Evolutionary conservation across 495 filamentous ascomycete genomes (phyloP).

Genomic region (Neurospora terricola): DNA sequence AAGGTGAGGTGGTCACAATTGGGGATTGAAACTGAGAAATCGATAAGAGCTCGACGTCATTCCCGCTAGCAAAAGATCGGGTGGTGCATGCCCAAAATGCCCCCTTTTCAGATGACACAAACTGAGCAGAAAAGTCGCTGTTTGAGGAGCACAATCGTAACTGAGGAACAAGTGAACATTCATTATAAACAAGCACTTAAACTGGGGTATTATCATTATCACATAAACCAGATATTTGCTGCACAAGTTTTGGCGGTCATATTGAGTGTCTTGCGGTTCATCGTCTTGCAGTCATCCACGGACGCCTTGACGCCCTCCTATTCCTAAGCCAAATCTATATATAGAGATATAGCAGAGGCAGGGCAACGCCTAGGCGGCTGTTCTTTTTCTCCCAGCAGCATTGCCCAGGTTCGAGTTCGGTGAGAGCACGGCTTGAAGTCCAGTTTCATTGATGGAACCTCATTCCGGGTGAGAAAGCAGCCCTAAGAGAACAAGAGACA

Average conservation of each 20-base stretch:
- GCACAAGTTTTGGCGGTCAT: not conserved
- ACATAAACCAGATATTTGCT: not conserved
- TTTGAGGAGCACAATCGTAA: not conserved
- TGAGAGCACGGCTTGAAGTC: constrained; percentile 23
- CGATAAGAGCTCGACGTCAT: constrained; percentile 12
- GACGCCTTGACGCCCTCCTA: not conserved
- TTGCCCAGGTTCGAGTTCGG: not conserved
- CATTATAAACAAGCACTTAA: not conserved
- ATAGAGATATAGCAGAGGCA: not conserved
- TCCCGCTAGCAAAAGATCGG: not conserved
- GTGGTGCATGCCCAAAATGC: not conserved
- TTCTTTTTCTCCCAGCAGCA: not conserved
- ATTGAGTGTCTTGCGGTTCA: constrained; percentile 1
- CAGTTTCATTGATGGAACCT: constrained; percentile 28
- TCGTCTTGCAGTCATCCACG: not conserved
- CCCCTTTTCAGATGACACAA: not conserved
- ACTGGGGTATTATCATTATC: not conserved
- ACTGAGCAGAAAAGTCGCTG: not conserved
- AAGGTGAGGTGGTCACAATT: not conserved
- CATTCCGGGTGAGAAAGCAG: constrained; percentile 35
- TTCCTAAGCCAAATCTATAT: not conserved
- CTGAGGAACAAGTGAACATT: not conserved
- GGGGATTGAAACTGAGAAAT: not conserved
- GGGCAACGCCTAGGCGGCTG: not conserved
- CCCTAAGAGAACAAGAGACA: constrained; percentile 36